Conservation (phyloP, 257 asterid species). For the Solanum piurae region DNA sequence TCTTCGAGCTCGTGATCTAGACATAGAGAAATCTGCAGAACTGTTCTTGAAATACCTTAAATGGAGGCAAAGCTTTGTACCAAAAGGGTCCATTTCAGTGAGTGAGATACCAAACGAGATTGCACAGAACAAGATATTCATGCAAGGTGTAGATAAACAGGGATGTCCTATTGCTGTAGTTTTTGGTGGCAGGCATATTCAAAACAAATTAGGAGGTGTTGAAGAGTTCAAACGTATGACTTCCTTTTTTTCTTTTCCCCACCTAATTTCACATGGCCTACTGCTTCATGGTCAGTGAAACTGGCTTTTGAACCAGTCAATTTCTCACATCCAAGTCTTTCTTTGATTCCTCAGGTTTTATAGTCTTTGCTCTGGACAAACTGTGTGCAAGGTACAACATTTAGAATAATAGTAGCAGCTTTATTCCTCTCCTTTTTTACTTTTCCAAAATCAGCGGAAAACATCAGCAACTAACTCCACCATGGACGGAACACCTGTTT, state of each 20-base stretch:
- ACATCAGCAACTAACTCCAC: background rate
- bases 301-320: background rate
- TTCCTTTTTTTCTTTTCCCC: background rate
- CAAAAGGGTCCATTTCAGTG: slow-evolving; percentile 37
- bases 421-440: background rate
- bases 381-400: slow-evolving; percentile 48
- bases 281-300: background rate
- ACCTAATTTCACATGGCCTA: background rate
- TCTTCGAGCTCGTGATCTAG: slow-evolving; percentile 62
- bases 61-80: slow-evolving; percentile 61
- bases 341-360: slow-evolving; percentile 41
- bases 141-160: slow-evolving; percentile 59
- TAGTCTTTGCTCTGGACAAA: slow-evolving; percentile 56
- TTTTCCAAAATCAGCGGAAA: background rate
- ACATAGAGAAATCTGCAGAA: slow-evolving; percentile 40
- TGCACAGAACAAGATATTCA: slow-evolving; percentile 56
- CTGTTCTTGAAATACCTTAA: slow-evolving; percentile 44
- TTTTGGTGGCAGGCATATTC: slow-evolving; percentile 46
- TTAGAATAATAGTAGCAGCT: background rate
- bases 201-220: slow-evolving; percentile 37
- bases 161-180: slow-evolving; percentile 62
- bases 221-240: slow-evolving; percentile 68
- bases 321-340: background rate
- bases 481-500: background rate
- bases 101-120: slow-evolving; percentile 45